These are phyloP conservation scores for Xylaria hypoxylon DNA, from an alignment of 2,329 filamentous ascomycete genomes.

Conservation along the genomic window DNA sequence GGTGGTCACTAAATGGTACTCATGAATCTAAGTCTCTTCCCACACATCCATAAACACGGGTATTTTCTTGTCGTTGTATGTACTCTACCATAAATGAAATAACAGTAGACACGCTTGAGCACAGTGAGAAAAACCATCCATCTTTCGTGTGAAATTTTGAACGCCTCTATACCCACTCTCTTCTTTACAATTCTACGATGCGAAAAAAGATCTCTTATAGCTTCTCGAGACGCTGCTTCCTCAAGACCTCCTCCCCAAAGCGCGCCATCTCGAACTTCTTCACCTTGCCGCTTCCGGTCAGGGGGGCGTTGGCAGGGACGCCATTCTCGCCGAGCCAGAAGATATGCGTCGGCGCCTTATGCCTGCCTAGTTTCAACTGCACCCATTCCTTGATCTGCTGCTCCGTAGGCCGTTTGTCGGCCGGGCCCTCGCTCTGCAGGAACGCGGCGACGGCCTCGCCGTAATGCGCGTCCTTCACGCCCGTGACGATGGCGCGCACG, in stretches of 20 bases:
- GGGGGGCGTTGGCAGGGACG: constrained; percentile 66
- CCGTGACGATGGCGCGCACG: constrained; percentile 74
- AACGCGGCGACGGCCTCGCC: constrained; percentile 80
- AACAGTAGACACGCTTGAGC: not conserved
- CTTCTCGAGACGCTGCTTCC: constrained; percentile 60
- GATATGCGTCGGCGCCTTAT: constrained; percentile 78
- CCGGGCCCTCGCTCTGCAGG: constrained; percentile 52
- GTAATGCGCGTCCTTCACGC: constrained; percentile 76
- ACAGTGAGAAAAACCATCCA: not conserved
- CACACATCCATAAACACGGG: not conserved
- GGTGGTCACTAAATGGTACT: not conserved
- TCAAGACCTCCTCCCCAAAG: constrained; percentile 65
- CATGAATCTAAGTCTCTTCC: not conserved
- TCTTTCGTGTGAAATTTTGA: not conserved
- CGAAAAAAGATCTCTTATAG: constrained; percentile 49
- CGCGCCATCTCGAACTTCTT: constrained; percentile 73
- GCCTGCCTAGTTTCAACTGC: constrained; percentile 68
- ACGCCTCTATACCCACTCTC: not conserved
- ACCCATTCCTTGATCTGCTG: constrained; percentile 73
- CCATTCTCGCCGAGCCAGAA: constrained; percentile 78
- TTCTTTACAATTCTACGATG: not conserved
- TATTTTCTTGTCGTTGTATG: not conserved
- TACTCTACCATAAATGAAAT: not conserved
- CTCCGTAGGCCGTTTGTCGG: constrained; percentile 56
- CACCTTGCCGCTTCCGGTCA: constrained; percentile 80